Evolutionary conservation across 169 alveolate species (phyloP), one percentile per base, ranked within the genome.

Genomic region (Plasmodium blacklocki): DNA sequence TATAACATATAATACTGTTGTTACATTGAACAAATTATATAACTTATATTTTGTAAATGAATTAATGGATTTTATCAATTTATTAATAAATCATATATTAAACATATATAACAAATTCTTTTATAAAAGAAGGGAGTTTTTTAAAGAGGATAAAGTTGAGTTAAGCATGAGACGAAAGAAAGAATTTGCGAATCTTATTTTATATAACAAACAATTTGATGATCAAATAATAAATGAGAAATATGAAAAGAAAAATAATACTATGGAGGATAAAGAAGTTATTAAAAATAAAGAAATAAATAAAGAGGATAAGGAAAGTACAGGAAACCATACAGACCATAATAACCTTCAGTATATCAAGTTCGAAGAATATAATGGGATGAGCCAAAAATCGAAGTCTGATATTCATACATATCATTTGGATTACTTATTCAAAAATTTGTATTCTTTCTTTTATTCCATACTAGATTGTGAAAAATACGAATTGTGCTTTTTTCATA

Each of bases 1-100:
- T 14, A 50, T 72, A 2, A 59, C 86, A 43, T 29, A 71, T 23
- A 66, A 52, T 39, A 67, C n/a, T 43, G 26, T 49, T 6, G 19
- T 49, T 54, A 72, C 43, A 2, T 62, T 86, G 23, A 11, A 56
- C 2, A 86, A 86, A 19, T 8, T 86, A 15, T 86, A 71, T 43
- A 71, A 70, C 66, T 12, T 86, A 32, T 86, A 59, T 54, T 50
- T 59, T 73, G 75, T 86, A 39, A 86, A 62, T 64, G 87, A 86
- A 64, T 43, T 71, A 21, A 60, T 54, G 32, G 92, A 86, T 14
- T 45, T 49, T 2, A 43, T 54, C 8, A 59, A 71, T 29, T 2
- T 39, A 19, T 23, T 86, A 23, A 52, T 72, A 14, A 60, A 23
- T 11, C 18, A 19, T 2, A 86, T 86, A n/a, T 18, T 86, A 23